Evolutionary conservation across 108 stramenopile genomes (phyloP).

Genomic region (Cyclotella choctawhatcheeana): DNA sequence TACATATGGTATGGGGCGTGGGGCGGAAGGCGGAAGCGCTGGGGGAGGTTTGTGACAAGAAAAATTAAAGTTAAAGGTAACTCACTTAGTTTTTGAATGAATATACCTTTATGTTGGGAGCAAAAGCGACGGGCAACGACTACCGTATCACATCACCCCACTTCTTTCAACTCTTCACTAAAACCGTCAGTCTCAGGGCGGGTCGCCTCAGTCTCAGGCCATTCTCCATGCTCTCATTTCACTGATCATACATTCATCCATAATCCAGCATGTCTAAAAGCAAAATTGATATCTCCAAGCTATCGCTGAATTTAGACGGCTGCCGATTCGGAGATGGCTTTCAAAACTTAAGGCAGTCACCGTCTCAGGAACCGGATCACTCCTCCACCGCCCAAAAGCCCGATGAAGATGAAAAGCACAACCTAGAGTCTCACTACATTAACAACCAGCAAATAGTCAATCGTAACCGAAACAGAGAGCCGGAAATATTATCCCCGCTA

Average conservation of each 20-base stretch:
- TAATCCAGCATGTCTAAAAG: not conserved
- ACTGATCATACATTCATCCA: not conserved
- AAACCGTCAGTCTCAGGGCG: no score
- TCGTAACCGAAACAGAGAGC: not conserved
- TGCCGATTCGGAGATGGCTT: slow-evolving; percentile 40
- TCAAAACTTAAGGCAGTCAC: not conserved
- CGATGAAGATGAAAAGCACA: not conserved
- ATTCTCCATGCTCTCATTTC: no score
- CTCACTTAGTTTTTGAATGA: no score
- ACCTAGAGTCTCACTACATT: not conserved
- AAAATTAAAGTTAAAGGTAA: no score
- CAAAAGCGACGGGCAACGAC: no score
- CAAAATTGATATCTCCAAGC: slow-evolving; percentile 7
- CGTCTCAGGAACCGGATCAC: slow-evolving; percentile 6
- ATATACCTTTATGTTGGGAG: no score
- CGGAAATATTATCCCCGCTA: slow-evolving; percentile 34
- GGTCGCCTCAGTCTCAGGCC: no score
- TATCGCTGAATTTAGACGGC: slow-evolving; percentile 45
- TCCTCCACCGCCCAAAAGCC: slow-evolving; percentile 10
- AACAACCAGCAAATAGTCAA: not conserved
- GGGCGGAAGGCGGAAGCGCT: no score
- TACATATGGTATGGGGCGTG: no score
- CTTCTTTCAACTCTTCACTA: no score
- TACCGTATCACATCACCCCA: no score
- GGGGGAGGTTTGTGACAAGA: no score